Percentiles rank a stretch among this genome's conserved stretches.
phyloP scores from a whole-genome alignment of 2,329 filamentous ascomycete species.

The Immersiporthe knoxdaviesiana region DNA sequence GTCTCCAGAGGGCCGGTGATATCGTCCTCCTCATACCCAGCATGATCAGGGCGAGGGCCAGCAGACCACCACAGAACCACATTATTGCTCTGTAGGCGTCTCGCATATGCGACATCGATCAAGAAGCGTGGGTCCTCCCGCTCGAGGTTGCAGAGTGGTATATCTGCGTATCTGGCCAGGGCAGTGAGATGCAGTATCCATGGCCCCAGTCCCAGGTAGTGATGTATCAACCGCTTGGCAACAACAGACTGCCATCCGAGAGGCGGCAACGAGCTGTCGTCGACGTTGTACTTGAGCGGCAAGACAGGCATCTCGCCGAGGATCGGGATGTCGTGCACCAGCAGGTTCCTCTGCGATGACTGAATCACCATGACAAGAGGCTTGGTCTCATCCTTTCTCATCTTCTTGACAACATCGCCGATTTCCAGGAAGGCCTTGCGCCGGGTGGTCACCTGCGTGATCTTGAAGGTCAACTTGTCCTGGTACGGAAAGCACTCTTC shows the following conservation, averaged over 20 bases:
- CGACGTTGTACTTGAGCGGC: conserved; percentile 77
- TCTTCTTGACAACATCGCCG: conserved; percentile 84
- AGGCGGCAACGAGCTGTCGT: conserved; percentile 85
- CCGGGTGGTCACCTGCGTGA: conserved; percentile 83
- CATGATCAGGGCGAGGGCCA: conserved; percentile 86
- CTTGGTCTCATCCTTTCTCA: conserved; percentile 80
- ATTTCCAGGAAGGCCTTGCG: conserved; percentile 89
- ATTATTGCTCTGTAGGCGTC: conserved; percentile 85
- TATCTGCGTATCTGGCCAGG: conserved; percentile 87
- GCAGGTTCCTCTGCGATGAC: conserved; percentile 78
- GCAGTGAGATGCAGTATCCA: conserved; percentile 90
- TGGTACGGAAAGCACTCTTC: conserved; percentile 86
- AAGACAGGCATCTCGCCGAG: conserved; percentile 85
- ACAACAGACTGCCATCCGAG: conserved; percentile 93
- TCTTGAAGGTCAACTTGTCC: conserved; percentile 82
- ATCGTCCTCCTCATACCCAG: conserved; percentile 93
- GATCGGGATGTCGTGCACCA: conserved; percentile 83
- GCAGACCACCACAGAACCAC: conserved; percentile 98
- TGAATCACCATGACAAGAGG: conserved; percentile 88
- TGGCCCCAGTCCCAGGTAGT: conserved; percentile 89
- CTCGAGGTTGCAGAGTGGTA: conserved; percentile 94
- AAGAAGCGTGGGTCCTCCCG: conserved; percentile 91
- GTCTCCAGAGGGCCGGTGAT: conserved; percentile 80
- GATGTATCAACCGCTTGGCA: conserved; percentile 80
- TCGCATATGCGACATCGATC: conserved; percentile 93